These are phyloP conservation scores for Heimioporus sp. DNA, from an alignment of 768 basidiomycete species.

Conservation along the genomic window DNA sequence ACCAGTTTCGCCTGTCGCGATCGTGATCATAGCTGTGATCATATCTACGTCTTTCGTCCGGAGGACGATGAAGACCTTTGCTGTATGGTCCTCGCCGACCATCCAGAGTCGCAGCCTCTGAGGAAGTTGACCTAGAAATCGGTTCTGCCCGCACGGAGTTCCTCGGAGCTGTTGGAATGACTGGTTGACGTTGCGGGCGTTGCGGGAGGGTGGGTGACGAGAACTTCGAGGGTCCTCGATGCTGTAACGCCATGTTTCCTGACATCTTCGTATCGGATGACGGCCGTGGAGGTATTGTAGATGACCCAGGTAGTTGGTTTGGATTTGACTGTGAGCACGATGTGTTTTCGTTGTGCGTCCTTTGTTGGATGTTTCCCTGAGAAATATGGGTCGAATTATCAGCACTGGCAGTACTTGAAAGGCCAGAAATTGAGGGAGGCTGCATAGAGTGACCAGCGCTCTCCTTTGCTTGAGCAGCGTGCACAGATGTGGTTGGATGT, in stretches of 20 bases:
- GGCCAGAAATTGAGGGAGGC: not conserved
- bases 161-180: not conserved
- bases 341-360: not conserved
- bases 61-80: constrained; percentile 9
- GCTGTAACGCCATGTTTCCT: constrained; percentile 2
- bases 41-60: constrained; percentile 18
- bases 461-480: not conserved
- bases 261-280: not conserved
- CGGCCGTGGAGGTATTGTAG: not conserved
- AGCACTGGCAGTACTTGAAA: not conserved
- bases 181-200: constrained; percentile 21
- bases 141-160: constrained; percentile 18
- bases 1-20: constrained; percentile 9
- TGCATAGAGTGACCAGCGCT: not conserved
- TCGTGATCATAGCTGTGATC: constrained; percentile 10
- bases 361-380: constrained; percentile 1
- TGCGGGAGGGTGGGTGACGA: constrained; percentile 12
- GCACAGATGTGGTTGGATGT: not conserved
- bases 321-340: not conserved
- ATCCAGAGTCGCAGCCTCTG: constrained; percentile 11
- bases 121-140: constrained; percentile 17
- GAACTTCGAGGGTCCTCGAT: not conserved
- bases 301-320: constrained; percentile 1
- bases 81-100: constrained; percentile 18
- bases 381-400: not conserved